Base-by-base conservation (phyloP, 2,329 filamentous ascomycete species). In the Penicillium sp. region DNA sequence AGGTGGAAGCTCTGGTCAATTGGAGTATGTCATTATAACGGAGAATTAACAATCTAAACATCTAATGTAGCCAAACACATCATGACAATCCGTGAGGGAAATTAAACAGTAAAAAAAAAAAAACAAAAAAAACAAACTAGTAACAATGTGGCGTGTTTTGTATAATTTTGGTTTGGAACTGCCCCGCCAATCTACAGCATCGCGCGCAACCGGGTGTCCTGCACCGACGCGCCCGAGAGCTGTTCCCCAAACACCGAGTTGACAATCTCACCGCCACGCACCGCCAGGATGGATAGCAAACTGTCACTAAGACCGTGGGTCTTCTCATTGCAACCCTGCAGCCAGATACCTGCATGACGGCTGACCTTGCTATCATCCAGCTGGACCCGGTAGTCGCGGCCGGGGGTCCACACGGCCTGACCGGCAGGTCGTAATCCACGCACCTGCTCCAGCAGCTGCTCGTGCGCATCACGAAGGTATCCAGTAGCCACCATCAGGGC, bases 241-340 rank as follows among this genome's bases (percentile, higher is more conserved):
- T 73, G 69, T 22, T 72, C 68, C 24, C 79, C 83, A 73, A 95
- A 95, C 59, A 95, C 87, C 35, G 86, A 88, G 58, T 87, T 75
- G 19, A 93, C 88, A 70, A 95, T 86, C 76, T 95, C 90, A 26
- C 89, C 90, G 33, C 89, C 89, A 53, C 91, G 80, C 26, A 87
- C 86, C 7, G 90, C 86, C 60, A 95, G 79, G 60, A 95, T 89
- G 2, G 90, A 93, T 52, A 96, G 81, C 52, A 96, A 82, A 47
- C 88, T 91, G 74, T 96, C 90, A 71, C 90, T 91, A 75, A 96
- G 77, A 58, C 93, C 93, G 74, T 98, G 93, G 33, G 92, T 96
- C 60, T 83, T 86, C 79, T 98, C 93, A 72, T 92, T 96, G 78
- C 93, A 97, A 31, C 93, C 93, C 74, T 98, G 95, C 66, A 98